Conservation (phyloP, 2,329 filamentous ascomycete species). For the Pestalotiopsis fici region DNA sequence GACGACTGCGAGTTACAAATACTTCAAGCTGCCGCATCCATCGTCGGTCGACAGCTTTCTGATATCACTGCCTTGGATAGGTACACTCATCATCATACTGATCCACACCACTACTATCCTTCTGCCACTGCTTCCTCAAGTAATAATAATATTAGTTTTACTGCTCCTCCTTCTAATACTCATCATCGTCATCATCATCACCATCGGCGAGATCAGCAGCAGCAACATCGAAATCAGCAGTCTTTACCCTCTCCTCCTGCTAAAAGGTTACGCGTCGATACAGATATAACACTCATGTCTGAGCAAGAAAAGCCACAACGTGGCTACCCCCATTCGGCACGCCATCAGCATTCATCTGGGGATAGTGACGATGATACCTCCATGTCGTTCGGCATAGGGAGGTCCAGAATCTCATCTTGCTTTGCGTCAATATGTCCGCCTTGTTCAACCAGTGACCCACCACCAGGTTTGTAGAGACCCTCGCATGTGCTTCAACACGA, state of each 20-base stretch:
- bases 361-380: neutral
- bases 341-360: neutral
- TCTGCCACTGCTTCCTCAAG: neutral
- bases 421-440: slow-evolving; percentile 11
- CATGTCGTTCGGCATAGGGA: neutral
- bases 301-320: slow-evolving; percentile 23
- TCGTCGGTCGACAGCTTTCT: slow-evolving; percentile 30
- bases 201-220: neutral
- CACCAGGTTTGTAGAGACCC: slow-evolving; percentile 19
- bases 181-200: neutral
- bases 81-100: slow-evolving; percentile 26
- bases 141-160: neutral
- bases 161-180: slow-evolving; percentile 10
- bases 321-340: neutral
- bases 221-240: neutral
- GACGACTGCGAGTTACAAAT: slow-evolving; percentile 31
- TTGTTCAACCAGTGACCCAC: slow-evolving; percentile 19
- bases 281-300: slow-evolving; percentile 25
- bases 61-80: slow-evolving; percentile 32
- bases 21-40: slow-evolving; percentile 32
- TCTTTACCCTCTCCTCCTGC: slow-evolving; percentile 21
- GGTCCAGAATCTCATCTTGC: slow-evolving; percentile 4
- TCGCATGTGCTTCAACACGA: slow-evolving; percentile 11
- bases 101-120: neutral
- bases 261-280: slow-evolving; percentile 25